Evolutionary conservation across 192 early-diverging fungal species (phyloP).

Genomic region (Mortierella antarctica): DNA sequence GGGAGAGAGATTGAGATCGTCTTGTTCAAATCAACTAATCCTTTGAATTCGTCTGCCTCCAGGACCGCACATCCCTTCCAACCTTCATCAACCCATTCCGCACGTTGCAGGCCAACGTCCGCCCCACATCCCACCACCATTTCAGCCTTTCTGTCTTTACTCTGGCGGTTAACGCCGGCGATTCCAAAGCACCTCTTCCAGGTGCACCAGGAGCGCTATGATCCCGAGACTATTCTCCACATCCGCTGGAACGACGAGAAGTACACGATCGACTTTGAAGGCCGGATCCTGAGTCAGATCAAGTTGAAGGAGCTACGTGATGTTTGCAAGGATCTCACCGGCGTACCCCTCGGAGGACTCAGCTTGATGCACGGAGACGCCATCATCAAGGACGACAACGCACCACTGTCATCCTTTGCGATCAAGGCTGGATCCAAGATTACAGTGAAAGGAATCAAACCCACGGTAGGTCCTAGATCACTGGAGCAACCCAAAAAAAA

Average conservation of each 20-base stretch:
- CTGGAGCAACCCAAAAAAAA: background rate
- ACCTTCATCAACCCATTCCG: background rate
- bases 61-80: background rate
- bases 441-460: conserved; percentile 74
- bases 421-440: conserved; percentile 79
- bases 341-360: conserved; percentile 81
- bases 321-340: conserved; percentile 75
- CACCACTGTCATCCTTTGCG: conserved; percentile 76
- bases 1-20: too few relatives aligned
- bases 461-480: conserved; percentile 58
- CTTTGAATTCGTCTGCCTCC: too few relatives aligned
- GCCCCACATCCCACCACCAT: conserved; percentile 14
- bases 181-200: conserved; percentile 35
- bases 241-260: conserved; percentile 33
- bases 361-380: conserved; percentile 79
- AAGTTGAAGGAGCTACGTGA: conserved; percentile 82
- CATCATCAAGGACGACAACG: conserved; percentile 80
- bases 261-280: conserved; percentile 54
- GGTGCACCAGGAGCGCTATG: conserved; percentile 19
- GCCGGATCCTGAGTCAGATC: conserved; percentile 57
- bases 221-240: conserved; percentile 35
- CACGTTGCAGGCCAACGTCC: too few relatives aligned
- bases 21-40: too few relatives aligned
- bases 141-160: conserved; percentile 47
- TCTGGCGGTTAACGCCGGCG: conserved; percentile 51